phyloP scores from a whole-genome alignment of 805 yeast species.

The Saccharomycopsis olivae region DNA sequence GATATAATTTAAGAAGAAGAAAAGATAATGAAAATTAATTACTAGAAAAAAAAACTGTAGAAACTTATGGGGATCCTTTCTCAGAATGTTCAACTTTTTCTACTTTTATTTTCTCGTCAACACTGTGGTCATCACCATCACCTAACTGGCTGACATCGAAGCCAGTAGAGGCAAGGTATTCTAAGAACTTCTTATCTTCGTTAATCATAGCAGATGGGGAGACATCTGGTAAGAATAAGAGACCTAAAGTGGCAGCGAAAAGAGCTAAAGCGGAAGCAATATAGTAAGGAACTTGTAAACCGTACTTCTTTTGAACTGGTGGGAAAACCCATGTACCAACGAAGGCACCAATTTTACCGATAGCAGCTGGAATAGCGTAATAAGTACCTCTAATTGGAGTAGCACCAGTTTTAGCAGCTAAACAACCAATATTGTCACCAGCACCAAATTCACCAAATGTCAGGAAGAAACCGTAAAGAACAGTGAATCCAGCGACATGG shows the following conservation, averaged over 20 bases:
- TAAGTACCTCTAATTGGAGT: slow-evolving; percentile 85
- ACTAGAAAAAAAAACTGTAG: neutral
- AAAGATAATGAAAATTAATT: neutral
- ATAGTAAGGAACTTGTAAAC: slow-evolving; percentile 68
- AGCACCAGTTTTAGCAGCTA: slow-evolving; percentile 80
- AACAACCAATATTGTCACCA: slow-evolving; percentile 83
- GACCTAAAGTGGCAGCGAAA: slow-evolving; percentile 29
- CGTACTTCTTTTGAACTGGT: slow-evolving; percentile 48
- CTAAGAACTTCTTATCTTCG: slow-evolving; percentile 66
- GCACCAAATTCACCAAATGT: slow-evolving; percentile 91
- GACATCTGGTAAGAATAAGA: slow-evolving; percentile 36
- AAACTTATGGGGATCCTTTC: neutral
- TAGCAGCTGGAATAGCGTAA: slow-evolving; percentile 85
- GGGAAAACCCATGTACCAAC: slow-evolving; percentile 89
- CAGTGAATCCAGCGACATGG: slow-evolving; percentile 70
- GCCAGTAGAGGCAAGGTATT: slow-evolving; percentile 56
- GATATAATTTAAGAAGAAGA: neutral
- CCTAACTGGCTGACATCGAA: slow-evolving; percentile 58
- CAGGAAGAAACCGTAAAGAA: slow-evolving; percentile 77
- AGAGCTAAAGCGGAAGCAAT: slow-evolving; percentile 45
- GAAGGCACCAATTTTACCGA: slow-evolving; percentile 89
- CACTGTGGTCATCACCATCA: slow-evolving; percentile 10
- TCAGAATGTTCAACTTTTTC: slow-evolving; percentile 3
- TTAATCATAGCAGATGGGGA: slow-evolving; percentile 73
- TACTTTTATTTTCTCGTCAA: slow-evolving; percentile 5